Evolutionary conservation across 148 eudicot species (phyloP), one percentile per base, ranked within the genome.

Genomic region (Fagopyrum tataricum): DNA sequence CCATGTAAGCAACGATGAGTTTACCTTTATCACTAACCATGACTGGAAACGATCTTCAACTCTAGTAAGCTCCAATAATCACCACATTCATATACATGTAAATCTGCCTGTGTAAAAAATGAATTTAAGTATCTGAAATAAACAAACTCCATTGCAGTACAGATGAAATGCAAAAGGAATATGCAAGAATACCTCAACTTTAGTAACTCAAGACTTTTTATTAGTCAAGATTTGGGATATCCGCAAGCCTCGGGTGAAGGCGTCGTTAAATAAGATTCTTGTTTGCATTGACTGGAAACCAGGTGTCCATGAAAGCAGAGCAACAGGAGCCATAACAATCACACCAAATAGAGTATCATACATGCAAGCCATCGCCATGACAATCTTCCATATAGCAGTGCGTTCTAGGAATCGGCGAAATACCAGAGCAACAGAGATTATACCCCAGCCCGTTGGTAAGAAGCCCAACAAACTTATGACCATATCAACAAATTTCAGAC

Each of bases 251-350:
- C 95, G 84, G 71, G 90, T 93, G 81, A 93, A 93, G 31, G 98
- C 98, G 68, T 93, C 95, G 68, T 93, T 93, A 72, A 93, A 93
- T 44, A 93, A 83, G 75, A 93, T 91, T 79, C 98, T 89, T 12
- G 98, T 93, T 83, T 93, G 98, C 98, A 93, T 93, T 9, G 91
- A 80, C 81, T 93, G 98, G 85, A 93, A 91, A 70, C 98, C 98
- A 76, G 96, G 98, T 78, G 86, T 79, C 98, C 98, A 93, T 51
- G 98, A 88, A 4, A 93, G 78, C 24, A 90, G 66, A 8, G 98
- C 98, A 48, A 90, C 90, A 62, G 93, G 93, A 56, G 79, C 79
- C 93, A 93, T 83, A 66, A 93, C 89, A 76, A 93, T 87, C 62
- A 89, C 91, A 55, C 96, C 98, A 75, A 93, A 88, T 84, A 93